Conservation (phyloP, 2,329 filamentous ascomycete genomes). For the Decorospora gaudefroyi region DNA sequence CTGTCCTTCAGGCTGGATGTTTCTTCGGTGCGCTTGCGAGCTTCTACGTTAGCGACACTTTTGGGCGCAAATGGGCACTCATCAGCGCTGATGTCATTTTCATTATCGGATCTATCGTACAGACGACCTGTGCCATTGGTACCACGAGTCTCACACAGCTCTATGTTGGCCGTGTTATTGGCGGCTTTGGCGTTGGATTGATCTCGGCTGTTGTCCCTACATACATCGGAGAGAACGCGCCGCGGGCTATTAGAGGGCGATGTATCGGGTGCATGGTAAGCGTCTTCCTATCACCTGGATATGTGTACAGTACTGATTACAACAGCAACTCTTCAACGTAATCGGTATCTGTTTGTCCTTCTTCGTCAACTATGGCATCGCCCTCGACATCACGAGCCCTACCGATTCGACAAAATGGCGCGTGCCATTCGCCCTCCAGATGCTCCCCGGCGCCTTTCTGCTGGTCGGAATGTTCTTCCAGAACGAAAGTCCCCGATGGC, state of each 20-base stretch:
- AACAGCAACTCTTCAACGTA: slow-evolving; percentile 48
- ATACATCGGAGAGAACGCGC: slow-evolving; percentile 53
- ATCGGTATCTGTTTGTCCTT: slow-evolving; percentile 57
- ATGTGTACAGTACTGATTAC: neutral
- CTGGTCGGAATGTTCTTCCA: slow-evolving; percentile 57
- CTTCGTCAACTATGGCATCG: slow-evolving; percentile 59
- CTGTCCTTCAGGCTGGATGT: slow-evolving; percentile 52
- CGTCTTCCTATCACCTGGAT: neutral
- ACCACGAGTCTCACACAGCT: slow-evolving; percentile 46
- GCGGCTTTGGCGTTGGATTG: slow-evolving; percentile 52
- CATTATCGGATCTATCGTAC: slow-evolving; percentile 49
- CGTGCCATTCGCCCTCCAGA: slow-evolving; percentile 58
- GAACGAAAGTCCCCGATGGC: slow-evolving; percentile 59
- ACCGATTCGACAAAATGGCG: slow-evolving; percentile 58
- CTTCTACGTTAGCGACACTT: slow-evolving; percentile 51
- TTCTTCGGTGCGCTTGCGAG: slow-evolving; percentile 52
- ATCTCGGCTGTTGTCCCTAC: slow-evolving; percentile 52
- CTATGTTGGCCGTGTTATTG: slow-evolving; percentile 52
- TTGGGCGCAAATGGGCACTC: slow-evolving; percentile 50
- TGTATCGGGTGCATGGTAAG: slow-evolving; percentile 45
- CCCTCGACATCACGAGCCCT: slow-evolving; percentile 48
- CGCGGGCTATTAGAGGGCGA: slow-evolving; percentile 49
- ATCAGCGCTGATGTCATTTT: slow-evolving; percentile 52
- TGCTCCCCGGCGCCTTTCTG: slow-evolving; percentile 58
- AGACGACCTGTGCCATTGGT: slow-evolving; percentile 47